Evolutionary conservation across 768 basidiomycete genomes (phyloP).

Genomic region (Termitomyces sp.): DNA sequence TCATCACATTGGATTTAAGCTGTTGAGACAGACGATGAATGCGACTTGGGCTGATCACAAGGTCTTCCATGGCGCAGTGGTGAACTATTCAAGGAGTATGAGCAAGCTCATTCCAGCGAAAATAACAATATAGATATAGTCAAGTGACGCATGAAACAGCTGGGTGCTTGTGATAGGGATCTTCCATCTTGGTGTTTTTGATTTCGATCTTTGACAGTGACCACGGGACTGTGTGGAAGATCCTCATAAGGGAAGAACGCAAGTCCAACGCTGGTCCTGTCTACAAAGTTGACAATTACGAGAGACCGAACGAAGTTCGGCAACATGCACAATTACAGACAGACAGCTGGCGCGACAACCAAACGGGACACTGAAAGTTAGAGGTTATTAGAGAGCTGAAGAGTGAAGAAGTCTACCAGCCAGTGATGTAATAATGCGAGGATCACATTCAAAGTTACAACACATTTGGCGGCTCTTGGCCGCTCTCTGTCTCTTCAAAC

Average conservation of each 20-base stretch:
- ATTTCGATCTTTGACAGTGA: background rate
- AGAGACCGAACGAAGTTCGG: background rate
- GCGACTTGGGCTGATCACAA: background rate
- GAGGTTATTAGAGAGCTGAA: background rate
- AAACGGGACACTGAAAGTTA: background rate
- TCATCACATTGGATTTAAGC: background rate
- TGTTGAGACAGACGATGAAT: background rate
- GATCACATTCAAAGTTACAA: background rate
- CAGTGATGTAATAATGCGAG: background rate
- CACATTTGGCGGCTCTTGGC: too few relatives aligned
- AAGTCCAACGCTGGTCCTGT: background rate
- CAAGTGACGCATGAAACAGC: background rate
- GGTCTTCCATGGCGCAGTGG: background rate
- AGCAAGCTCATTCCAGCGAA: background rate
- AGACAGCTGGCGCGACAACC: background rate
- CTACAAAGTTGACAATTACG: background rate
- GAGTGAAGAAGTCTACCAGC: background rate
- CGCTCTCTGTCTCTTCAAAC: background rate
- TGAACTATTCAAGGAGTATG: background rate
- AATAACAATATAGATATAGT: background rate
- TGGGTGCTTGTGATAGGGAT: too few relatives aligned
- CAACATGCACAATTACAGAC: background rate
- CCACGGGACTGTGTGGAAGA: background rate
- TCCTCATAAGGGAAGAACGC: background rate
- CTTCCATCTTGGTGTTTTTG: background rate